Conservation (phyloP, 192 early-diverging fungal genomes). For the Lunasporangiospora selenospora region DNA sequence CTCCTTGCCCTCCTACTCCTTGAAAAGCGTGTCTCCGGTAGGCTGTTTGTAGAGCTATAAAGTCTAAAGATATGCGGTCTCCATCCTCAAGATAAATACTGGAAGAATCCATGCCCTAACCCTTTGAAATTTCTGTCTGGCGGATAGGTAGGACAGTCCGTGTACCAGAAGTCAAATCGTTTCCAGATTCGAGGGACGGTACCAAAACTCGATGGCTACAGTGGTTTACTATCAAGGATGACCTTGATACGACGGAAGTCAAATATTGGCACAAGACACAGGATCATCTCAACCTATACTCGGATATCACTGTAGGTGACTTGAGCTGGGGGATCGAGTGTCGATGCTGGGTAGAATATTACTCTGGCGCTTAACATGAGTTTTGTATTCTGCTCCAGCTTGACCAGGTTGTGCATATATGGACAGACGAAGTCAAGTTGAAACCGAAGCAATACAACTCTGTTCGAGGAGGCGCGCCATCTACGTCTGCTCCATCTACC, state of each 20-base stretch:
- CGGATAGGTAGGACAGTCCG: slow-evolving; percentile 31
- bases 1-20: too few relatives aligned
- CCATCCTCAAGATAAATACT: too few relatives aligned
- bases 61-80: too few relatives aligned
- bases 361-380: too few relatives aligned
- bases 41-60: too few relatives aligned
- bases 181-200: slow-evolving; percentile 14
- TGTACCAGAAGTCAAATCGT: slow-evolving; percentile 14
- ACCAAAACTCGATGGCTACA: slow-evolving; percentile 19
- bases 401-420: slow-evolving; percentile 37
- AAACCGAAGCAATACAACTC: slow-evolving; percentile 2
- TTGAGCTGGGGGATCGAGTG: too few relatives aligned
- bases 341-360: too few relatives aligned
- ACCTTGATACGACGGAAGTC: slow-evolving; percentile 28
- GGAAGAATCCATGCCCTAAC: too few relatives aligned
- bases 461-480: neutral
- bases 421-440: slow-evolving; percentile 35
- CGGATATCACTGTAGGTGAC: slow-evolving; percentile 23
- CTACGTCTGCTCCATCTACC: neutral
- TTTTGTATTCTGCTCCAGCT: too few relatives aligned
- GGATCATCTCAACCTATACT: slow-evolving; percentile 17
- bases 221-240: slow-evolving; percentile 40
- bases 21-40: too few relatives aligned
- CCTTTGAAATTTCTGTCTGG: too few relatives aligned
- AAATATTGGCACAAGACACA: slow-evolving; percentile 37